These are phyloP conservation scores for Chlorophyllum brunneum DNA, from an alignment of 768 basidiomycete species.

Conservation along the genomic window DNA sequence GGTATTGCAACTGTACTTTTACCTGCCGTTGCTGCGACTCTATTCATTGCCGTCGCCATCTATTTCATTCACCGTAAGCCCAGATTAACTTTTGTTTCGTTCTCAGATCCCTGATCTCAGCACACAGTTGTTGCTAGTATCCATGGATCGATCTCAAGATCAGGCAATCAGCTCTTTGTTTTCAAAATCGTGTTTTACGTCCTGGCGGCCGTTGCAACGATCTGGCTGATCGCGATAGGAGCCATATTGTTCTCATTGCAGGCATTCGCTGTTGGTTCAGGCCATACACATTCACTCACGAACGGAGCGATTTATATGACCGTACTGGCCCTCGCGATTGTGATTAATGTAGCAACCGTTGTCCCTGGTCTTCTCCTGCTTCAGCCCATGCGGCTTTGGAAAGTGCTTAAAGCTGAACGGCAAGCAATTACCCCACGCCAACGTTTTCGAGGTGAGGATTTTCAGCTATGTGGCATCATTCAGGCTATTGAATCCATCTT, in stretches of 20 bases:
- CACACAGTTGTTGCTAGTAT: constrained; percentile 47
- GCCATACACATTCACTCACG: constrained; percentile 46
- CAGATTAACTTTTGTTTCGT: background rate
- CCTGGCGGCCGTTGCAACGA: constrained; percentile 45
- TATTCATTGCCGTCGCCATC: constrained; percentile 57
- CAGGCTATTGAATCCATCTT: constrained; percentile 3
- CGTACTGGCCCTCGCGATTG: constrained; percentile 50
- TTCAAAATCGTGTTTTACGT: constrained; percentile 65
- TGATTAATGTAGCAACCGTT: constrained; percentile 64
- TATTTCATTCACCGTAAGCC: constrained; percentile 53
- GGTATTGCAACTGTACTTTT: constrained; percentile 67
- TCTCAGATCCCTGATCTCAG: constrained; percentile 12
- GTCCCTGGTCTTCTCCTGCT: constrained; percentile 68
- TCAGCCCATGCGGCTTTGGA: constrained; percentile 65
- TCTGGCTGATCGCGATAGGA: constrained; percentile 66
- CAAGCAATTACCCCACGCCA: constrained; percentile 72
- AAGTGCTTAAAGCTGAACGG: constrained; percentile 49
- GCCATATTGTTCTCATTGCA: constrained; percentile 67
- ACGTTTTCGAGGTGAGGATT: constrained; percentile 63
- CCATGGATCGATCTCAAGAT: constrained; percentile 58
- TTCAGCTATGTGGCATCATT: background rate
- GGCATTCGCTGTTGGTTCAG: constrained; percentile 42
- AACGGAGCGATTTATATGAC: constrained; percentile 73
- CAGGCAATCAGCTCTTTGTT: constrained; percentile 52
- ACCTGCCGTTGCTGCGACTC: constrained; percentile 55